A percentile compares a stretch with the other conserved stretches of the same genome.
Evolutionary conservation across 306 rosid genomes (phyloP).

Genomic region (Acmispon strigosus): DNA sequence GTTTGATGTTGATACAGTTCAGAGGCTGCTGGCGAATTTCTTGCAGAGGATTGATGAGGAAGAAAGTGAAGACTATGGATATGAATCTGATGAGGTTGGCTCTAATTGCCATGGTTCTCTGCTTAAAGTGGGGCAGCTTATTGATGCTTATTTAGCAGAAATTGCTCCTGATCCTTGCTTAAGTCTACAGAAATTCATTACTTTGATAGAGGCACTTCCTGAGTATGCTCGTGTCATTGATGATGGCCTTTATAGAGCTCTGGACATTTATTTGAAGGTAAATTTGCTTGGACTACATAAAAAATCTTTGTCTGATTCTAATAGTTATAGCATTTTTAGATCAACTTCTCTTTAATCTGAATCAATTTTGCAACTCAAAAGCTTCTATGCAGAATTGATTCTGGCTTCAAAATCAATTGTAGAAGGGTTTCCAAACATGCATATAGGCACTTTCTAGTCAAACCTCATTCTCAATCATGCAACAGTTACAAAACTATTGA

Average conservation of each 20-base stretch:
- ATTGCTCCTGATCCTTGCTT: slow-evolving; percentile 78
- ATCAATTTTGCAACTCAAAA: no score
- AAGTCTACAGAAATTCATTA: slow-evolving; percentile 50
- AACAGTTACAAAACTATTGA: slow-evolving; percentile 3
- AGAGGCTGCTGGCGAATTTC: slow-evolving; percentile 61
- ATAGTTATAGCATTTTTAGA: background rate
- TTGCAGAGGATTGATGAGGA: slow-evolving; percentile 73
- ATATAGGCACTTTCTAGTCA: background rate
- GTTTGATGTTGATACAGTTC: slow-evolving; percentile 79
- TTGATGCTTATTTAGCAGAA: slow-evolving; percentile 86
- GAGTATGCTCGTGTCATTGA: slow-evolving; percentile 84
- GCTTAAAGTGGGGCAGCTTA: slow-evolving; percentile 71
- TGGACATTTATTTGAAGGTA: slow-evolving; percentile 85
- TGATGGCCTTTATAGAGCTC: slow-evolving; percentile 80
- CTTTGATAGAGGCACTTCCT: slow-evolving; percentile 69
- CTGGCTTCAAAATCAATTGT: no score
- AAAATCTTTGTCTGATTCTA: background rate
- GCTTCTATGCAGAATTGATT: no score
- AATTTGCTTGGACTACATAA: background rate
- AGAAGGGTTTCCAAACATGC: no score
- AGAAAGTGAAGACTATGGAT: slow-evolving; percentile 63
- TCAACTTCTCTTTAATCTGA: no score
- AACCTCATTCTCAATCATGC: slow-evolving; percentile 3
- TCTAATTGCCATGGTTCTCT: slow-evolving; percentile 59
- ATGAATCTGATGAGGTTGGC: slow-evolving; percentile 62